A percentile compares a stretch with the other conserved stretches of the same genome.
phyloP scores from a whole-genome alignment of 164 flowering plant genomes.

The Nymphaea colorata region DNA sequence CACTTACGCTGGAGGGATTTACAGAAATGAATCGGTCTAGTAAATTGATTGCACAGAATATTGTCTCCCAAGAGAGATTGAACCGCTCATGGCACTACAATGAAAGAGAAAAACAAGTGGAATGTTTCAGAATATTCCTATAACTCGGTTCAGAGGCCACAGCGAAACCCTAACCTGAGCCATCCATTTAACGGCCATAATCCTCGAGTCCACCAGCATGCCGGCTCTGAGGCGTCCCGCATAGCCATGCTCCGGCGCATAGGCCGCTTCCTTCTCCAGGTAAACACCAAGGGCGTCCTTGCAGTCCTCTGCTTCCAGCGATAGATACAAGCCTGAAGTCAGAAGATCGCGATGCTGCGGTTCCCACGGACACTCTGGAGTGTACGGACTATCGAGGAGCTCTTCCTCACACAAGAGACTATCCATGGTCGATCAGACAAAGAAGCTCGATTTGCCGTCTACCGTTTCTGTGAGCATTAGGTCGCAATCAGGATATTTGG shows the following conservation, averaged over 20 bases:
- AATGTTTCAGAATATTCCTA: neutral
- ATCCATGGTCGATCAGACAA: constrained; percentile 13
- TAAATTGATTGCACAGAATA: constrained; percentile 46
- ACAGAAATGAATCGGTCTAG: constrained; percentile 50
- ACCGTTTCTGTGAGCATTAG: neutral
- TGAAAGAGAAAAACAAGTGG: neutral
- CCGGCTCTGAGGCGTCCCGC: constrained; percentile 12
- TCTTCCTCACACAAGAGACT: constrained; percentile 46
- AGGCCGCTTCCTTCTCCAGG: constrained; percentile 30
- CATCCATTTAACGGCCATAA: constrained; percentile 35
- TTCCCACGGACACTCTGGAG: neutral
- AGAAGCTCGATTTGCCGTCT: neutral
- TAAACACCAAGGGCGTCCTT: constrained; percentile 19
- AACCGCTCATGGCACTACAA: constrained; percentile 29
- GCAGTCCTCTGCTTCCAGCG: constrained; percentile 18
- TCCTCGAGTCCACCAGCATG: constrained; percentile 21
- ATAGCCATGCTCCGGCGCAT: constrained; percentile 28
- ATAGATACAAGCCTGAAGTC: neutral
- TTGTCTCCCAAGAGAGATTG: constrained; percentile 27
- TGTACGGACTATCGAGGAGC: constrained; percentile 17
- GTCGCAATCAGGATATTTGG: neutral
- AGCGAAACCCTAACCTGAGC: constrained; percentile 28
- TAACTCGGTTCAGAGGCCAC: neutral
- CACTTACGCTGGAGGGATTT: neutral
- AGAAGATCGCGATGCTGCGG: neutral